A percentile compares a stretch with the other conserved stretches of the same genome.
phyloP scores from a whole-genome alignment of 192 early-diverging fungal genomes.

The Coemansia sp. region DNA sequence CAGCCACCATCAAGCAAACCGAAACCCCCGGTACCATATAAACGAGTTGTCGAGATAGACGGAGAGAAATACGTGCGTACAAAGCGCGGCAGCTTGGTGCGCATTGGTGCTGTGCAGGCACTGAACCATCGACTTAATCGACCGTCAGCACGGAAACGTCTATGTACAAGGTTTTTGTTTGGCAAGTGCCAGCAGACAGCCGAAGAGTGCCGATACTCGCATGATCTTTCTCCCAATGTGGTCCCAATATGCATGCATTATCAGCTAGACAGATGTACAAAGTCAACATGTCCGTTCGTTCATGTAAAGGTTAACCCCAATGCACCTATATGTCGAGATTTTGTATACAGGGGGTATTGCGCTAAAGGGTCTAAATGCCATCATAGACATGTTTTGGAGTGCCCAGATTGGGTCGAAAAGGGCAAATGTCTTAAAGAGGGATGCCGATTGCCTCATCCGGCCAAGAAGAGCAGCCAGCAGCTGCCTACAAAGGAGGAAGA shows the following conservation, averaged over 20 bases:
- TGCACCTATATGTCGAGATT: conserved; percentile 63
- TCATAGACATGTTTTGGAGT: conserved; percentile 66
- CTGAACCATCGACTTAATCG: conserved; percentile 10
- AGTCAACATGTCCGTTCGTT: conserved; percentile 56
- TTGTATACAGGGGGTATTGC: conserved; percentile 65
- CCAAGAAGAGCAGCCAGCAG: background rate
- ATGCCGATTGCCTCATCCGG: conserved; percentile 62
- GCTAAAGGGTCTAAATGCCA: conserved; percentile 55
- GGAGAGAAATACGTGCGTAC: conserved; percentile 45
- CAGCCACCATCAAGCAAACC: background rate
- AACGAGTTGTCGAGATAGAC: conserved; percentile 30
- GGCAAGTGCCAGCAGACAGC: conserved; percentile 21
- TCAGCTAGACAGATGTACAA: conserved; percentile 59
- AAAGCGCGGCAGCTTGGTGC: conserved; percentile 30
- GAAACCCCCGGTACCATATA: background rate
- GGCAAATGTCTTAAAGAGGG: conserved; percentile 55
- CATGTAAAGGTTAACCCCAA: conserved; percentile 59
- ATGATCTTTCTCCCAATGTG: conserved; percentile 55
- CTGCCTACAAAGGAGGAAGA: conserved; percentile 23
- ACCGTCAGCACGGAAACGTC: conserved; percentile 4
- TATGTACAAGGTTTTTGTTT: conserved; percentile 38
- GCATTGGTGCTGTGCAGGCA: conserved; percentile 18
- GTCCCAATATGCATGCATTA: conserved; percentile 66
- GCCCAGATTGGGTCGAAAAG: conserved; percentile 66
- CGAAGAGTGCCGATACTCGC: conserved; percentile 57